Evolutionary conservation across 1,284 basidiomycete species (phyloP), one percentile per base, ranked within the genome.

Genomic region (Afroboletus lepidellus): DNA sequence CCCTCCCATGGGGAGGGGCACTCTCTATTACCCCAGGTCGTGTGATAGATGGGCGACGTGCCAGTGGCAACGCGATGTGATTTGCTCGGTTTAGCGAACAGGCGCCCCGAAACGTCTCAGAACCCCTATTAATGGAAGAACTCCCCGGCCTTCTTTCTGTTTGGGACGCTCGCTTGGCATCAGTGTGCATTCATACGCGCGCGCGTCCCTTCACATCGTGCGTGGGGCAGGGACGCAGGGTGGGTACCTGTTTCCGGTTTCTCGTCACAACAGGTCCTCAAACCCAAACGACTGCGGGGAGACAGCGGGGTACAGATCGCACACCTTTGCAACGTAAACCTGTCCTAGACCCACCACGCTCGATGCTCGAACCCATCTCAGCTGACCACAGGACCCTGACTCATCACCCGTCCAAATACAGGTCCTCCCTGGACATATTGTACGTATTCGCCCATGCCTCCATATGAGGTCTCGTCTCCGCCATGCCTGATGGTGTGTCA

Each of bases 1-100:
- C 48, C 41, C 29, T 12, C 55, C 52, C 58, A 48, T 65, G 61
- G 56, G 62, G 53, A 7, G 36, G 5, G 37, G 48, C 52, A 55
- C 60, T 61, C 53, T 15, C 60, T 63, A 63, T 63, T 63, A 63
- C 61, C 61, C 61, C 61, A 61, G 58, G 64, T 63, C 53, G 62
- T 63, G 64, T 65, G 64, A 62, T 53, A 12, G 48, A 20, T 33
- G 8, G 20, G n/a, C 25, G 43, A 32, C 39, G 44, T 53, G 57
- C 48, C 43, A 13, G 44, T 53, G 57, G 50, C 43, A 13, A 11
- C 13, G 57, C 33, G 46, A 51, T 38, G 48, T 32, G 45, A 60
- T 57, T 48, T 32, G 25, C 53, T 49, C 44, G 4, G 33, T 51
- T 51, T 51, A 41, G 48, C 43, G 23, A 48, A 49, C 27, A 16